Base-by-base conservation (phyloP, 2,329 filamentous ascomycete species). In the Aureobasidium melanogenum region DNA sequence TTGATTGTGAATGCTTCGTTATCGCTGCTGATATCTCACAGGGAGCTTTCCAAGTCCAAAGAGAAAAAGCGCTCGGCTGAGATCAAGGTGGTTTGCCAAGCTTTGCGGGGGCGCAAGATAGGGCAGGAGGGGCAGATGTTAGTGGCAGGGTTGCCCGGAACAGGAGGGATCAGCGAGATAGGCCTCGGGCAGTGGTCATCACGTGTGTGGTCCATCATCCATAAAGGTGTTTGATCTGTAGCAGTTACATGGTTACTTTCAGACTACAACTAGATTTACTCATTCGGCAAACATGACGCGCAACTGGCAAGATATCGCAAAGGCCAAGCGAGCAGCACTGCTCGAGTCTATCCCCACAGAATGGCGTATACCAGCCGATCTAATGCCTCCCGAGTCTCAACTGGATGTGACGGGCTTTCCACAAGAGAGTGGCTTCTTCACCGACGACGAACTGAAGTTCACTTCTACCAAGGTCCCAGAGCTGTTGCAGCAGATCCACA, bases 351-450 rank as follows among this genome's bases (percentile, higher is more conserved):
- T 88, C 58, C 84, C 85, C 0, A 60, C 74, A 1, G 79, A 85
- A 67, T 87, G 83, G 80, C 75, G 77, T 57, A 77, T 87, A 6
- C 82, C 84, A 0, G 69, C 71, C 6, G 68, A 79, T 51, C 70
- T 84, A 46, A 67, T 86, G 0, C 84, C 85, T 2, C 75, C 80
- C 0, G 76, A 77, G 0, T 75, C 77, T 36, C 79, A 84, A 66
- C 73, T 80, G 48, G 79, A 87, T 67, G 81, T 88, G 17, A 82
- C 80, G 0, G 66, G 66, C 3, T 86, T 84, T 72, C 83, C 84
- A 2, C 66, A 66, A 30, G 66, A 67, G 67, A 87, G 83, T 1
- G 83, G 83, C 2, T 85, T 84, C 78, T 85, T 88, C 64, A 83
- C 75, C 1, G 43, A 70, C 3, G 64, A 71, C n/a, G 82, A 84